Percentiles rank a stretch among this genome's conserved stretches.
Evolutionary conservation across 345 rosid species (phyloP).

Genomic region (Citrus reticulata): DNA sequence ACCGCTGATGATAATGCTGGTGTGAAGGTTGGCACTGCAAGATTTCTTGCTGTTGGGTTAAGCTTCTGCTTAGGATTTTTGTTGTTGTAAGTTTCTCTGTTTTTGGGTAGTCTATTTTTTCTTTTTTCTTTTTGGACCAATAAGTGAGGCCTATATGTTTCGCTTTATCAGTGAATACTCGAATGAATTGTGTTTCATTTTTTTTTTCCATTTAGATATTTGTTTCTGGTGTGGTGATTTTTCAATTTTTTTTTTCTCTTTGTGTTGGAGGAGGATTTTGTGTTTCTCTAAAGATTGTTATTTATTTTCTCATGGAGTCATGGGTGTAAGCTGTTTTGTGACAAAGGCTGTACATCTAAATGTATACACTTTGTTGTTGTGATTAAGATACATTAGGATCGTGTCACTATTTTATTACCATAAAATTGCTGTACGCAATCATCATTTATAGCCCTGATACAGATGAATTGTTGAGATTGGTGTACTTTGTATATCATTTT

Average conservation of each 20-base stretch:
- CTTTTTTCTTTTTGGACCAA: slow-evolving; percentile 23
- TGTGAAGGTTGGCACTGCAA: slow-evolving; percentile 31
- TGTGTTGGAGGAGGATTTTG: neutral
- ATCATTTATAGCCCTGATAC: neutral
- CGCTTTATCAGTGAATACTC: slow-evolving; percentile 12
- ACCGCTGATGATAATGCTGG: slow-evolving; percentile 56
- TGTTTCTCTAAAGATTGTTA: slow-evolving; percentile 1
- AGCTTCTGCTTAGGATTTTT: slow-evolving; percentile 40
- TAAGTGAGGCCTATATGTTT: slow-evolving; percentile 18
- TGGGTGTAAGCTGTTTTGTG: slow-evolving; percentile 9
- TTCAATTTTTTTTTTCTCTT: too few species aligned
- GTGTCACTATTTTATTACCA: neutral
- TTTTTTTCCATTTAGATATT: neutral
- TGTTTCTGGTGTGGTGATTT: slow-evolving; percentile 6
- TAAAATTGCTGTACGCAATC: neutral
- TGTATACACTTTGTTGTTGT: slow-evolving; percentile 1
- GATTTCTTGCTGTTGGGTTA: slow-evolving; percentile 30
- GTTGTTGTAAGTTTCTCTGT: slow-evolving; percentile 28
- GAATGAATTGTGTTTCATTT: neutral
- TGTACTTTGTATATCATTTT: neutral
- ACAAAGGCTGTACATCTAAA: slow-evolving; percentile 16
- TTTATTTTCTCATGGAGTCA: neutral
- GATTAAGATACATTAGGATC: neutral
- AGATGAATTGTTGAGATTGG: neutral
- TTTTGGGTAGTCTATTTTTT: neutral